These are phyloP conservation scores for Alternaria arbusti DNA, from an alignment of 2,329 filamentous ascomycete species.

Conservation along the genomic window DNA sequence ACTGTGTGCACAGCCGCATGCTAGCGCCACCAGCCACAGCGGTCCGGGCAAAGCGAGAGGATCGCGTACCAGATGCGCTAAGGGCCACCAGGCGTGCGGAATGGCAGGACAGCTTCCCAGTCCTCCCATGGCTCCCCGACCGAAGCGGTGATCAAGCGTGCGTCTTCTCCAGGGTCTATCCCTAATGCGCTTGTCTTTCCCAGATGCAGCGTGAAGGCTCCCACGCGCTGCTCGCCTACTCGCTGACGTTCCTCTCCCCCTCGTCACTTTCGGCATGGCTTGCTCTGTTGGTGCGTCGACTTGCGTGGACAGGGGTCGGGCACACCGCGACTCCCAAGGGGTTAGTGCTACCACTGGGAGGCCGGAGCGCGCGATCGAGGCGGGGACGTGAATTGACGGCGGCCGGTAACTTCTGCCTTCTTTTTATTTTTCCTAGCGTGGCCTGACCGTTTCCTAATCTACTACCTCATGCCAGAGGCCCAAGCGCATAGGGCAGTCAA, in stretches of 20 bases:
- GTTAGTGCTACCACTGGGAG: constrained; percentile 38
- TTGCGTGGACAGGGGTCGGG: constrained; percentile 34
- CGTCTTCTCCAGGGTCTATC: constrained; percentile 27
- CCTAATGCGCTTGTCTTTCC: constrained; percentile 40
- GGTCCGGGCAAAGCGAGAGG: constrained; percentile 32
- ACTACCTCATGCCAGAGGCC: constrained; percentile 43
- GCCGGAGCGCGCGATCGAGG: constrained; percentile 50
- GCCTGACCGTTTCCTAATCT: constrained; percentile 41
- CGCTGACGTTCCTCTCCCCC: constrained; percentile 24
- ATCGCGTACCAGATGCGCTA: constrained; percentile 27
- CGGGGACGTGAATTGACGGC: constrained; percentile 40
- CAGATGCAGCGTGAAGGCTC: constrained; percentile 31
- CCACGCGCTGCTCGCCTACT: constrained; percentile 25
- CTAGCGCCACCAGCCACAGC: constrained; percentile 31
- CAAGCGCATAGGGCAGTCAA: constrained; percentile 42
- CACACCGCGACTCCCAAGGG: constrained; percentile 44
- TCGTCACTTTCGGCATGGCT: constrained; percentile 29
- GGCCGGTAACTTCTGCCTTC: constrained; percentile 37
- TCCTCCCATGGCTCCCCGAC: constrained; percentile 29
- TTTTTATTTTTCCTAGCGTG: constrained; percentile 48
- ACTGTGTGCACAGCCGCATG: constrained; percentile 25
- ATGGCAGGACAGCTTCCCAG: constrained; percentile 17
- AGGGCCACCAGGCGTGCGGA: constrained; percentile 22
- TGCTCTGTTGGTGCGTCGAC: constrained; percentile 24
- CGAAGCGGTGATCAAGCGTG: constrained; percentile 40